A percentile compares a stretch with the other conserved stretches of the same genome.
phyloP scores from a whole-genome alignment of 2,329 filamentous ascomycete species.

The Neurospora sp. region DNA sequence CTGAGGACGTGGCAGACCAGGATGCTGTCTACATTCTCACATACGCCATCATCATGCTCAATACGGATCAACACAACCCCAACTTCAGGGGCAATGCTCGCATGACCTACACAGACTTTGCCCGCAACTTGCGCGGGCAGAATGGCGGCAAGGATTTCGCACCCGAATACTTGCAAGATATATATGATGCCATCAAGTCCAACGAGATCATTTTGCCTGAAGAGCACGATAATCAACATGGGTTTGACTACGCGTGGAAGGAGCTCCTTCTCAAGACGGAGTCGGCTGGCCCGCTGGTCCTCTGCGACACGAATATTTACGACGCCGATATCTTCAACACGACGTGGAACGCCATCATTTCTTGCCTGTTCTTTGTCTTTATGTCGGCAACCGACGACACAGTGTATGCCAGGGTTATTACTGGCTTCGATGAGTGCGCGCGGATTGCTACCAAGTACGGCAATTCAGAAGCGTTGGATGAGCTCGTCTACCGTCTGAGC shows the following conservation, averaged over 20 bases:
- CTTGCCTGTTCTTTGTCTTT: slow-evolving; percentile 94
- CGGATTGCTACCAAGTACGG: slow-evolving; percentile 81
- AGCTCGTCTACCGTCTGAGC: slow-evolving; percentile 82
- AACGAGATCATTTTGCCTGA: slow-evolving; percentile 96
- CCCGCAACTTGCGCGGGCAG: slow-evolving; percentile 80
- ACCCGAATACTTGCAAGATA: slow-evolving; percentile 70
- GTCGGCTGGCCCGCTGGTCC: slow-evolving; percentile 59
- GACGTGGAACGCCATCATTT: slow-evolving; percentile 91
- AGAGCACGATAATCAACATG: slow-evolving; percentile 93
- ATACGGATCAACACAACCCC: slow-evolving; percentile 93
- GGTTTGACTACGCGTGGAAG: slow-evolving; percentile 96
- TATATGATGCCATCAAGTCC: slow-evolving; percentile 83
- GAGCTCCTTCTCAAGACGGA: slow-evolving; percentile 82
- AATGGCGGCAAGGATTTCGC: slow-evolving; percentile 82
- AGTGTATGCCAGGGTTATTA: slow-evolving; percentile 87
- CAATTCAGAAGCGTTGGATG: slow-evolving; percentile 78
- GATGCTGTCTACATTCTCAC: slow-evolving; percentile 85
- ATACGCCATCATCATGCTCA: slow-evolving; percentile 95
- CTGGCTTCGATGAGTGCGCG: slow-evolving; percentile 92
- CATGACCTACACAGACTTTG: slow-evolving; percentile 78
- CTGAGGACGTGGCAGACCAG: slow-evolving; percentile 69
- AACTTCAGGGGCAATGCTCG: slow-evolving; percentile 71
- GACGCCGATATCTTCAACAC: slow-evolving; percentile 97
- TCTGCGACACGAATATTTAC: slow-evolving; percentile 87
- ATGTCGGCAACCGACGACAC: slow-evolving; percentile 97